Evolutionary conservation across 805 yeast species (phyloP), one percentile per base, ranked within the genome.

Genomic region (Candida ortonii): DNA sequence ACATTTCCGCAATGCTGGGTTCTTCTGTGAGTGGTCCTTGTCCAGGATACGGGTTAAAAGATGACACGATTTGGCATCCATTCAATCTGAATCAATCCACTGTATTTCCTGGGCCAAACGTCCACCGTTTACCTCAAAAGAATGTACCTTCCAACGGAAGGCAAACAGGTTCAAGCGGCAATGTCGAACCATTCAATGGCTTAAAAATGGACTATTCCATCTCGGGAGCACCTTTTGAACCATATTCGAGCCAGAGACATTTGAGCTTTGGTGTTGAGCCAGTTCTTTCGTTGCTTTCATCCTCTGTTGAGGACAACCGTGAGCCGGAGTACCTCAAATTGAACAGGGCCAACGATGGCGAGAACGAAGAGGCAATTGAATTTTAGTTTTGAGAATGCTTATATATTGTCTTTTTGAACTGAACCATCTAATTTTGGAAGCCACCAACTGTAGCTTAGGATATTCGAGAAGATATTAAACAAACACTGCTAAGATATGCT

Each of bases 241-340:
- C 10, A 16, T 11, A 30, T 10, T 10, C 15, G 11, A 11, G 24
- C 29, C 6, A 19, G 11, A 30, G 51, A 32, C 43, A 42, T 11
- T 29, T 50, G 36, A 53, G 53, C 29, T 54, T 54, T 37, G 60
- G 59, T 2, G 55, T 54, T 10, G 58, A 54, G 30, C 53, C 54
- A 10, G 41, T 51, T 3, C 23, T 49, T 23, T 44, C 53, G 6
- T 35, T 41, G 10, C 28, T 49, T 19, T 38, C 46, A 1, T 33
- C 38, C n/a, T n/a, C n/a, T n/a, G n/a, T n/a, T n/a, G n/a, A n/a
- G n/a, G n/a, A n/a, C n/a, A n/a, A n/a, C n/a, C n/a, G n/a, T n/a
- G n/a, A n/a, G n/a, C n/a, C n/a, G n/a, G n/a, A n/a, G n/a, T n/a
- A n/a, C n/a, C 35, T 5, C 34, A 24, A 4, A 22, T 10, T 18